Evolutionary conservation across 306 rosid species (phyloP).

Genomic region (Notholithocarpus densiflorus): DNA sequence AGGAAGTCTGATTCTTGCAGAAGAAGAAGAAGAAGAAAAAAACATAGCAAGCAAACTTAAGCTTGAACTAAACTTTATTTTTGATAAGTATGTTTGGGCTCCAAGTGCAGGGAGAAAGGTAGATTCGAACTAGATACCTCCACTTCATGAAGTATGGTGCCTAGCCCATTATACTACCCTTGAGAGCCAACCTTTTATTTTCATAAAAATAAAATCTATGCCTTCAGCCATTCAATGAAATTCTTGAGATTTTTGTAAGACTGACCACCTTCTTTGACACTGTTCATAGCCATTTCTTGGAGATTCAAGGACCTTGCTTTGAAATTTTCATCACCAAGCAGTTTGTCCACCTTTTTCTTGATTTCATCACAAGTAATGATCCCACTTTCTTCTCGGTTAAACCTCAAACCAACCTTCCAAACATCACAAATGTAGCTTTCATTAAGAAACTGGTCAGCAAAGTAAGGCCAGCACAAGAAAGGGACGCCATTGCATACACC

Average conservation of each 20-base stretch:
- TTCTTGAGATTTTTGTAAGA: slow-evolving; percentile 15
- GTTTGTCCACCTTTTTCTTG: not conserved
- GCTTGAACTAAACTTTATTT: too few species aligned
- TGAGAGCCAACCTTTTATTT: too few species aligned
- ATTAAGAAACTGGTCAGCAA: slow-evolving; percentile 18
- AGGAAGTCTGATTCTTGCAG: too few species aligned
- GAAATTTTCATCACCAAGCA: slow-evolving; percentile 10
- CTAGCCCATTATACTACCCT: too few species aligned
- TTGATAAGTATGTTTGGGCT: too few species aligned
- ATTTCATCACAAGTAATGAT: slow-evolving; percentile 14
- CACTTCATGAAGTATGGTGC: too few species aligned
- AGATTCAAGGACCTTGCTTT: slow-evolving; percentile 10
- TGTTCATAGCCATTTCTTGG: not conserved
- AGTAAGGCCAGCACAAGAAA: slow-evolving; percentile 39
- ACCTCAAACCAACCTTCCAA: slow-evolving; percentile 18
- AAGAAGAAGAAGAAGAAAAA: too few species aligned
- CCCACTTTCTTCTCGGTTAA: slow-evolving; percentile 9
- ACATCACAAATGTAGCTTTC: slow-evolving; percentile 14
- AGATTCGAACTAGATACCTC: too few species aligned
- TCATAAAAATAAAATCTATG: not conserved
- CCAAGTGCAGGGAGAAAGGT: too few species aligned
- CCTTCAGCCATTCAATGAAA: slow-evolving; percentile 25
- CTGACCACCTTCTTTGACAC: slow-evolving; percentile 18
- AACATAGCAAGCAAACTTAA: too few species aligned
- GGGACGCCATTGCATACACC: slow-evolving; percentile 17